Evolutionary conservation across 2,329 filamentous ascomycete species (phyloP).

Genomic region (Penicillium sp.): DNA sequence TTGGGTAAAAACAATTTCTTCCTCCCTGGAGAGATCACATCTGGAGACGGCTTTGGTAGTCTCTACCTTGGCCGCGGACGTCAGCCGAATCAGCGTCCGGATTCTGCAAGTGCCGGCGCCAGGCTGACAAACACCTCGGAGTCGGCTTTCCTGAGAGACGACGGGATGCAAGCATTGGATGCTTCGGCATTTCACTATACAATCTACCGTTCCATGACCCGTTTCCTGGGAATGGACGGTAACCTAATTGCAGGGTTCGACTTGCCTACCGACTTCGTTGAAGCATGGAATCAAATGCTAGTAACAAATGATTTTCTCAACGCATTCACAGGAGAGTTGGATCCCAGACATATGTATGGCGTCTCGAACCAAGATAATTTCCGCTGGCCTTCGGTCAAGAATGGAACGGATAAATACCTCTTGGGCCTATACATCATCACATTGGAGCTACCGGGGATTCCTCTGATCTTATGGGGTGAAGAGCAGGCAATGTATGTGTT

Average conservation of each 20-base stretch:
- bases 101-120: constrained; percentile 45
- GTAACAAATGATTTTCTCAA: constrained; percentile 57
- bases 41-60: constrained; percentile 56
- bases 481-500: constrained; percentile 61
- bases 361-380: constrained; percentile 62
- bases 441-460: constrained; percentile 56
- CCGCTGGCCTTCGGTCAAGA: constrained; percentile 55
- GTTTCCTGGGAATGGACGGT: constrained; percentile 57
- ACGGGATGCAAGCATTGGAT: constrained; percentile 45
- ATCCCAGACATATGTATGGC: constrained; percentile 61
- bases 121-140: constrained; percentile 45
- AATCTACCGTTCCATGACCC: constrained; percentile 56
- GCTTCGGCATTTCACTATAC: constrained; percentile 59
- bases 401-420: constrained; percentile 54
- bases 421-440: constrained; percentile 55
- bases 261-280: constrained; percentile 50
- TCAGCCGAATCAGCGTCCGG: constrained; percentile 48
- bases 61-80: constrained; percentile 60
- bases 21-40: constrained; percentile 59
- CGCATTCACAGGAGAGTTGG: constrained; percentile 55
- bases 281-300: constrained; percentile 53
- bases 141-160: constrained; percentile 20
- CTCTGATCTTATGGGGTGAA: constrained; percentile 58
- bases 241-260: constrained; percentile 51
- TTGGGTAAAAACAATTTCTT: constrained; percentile 61